Evolutionary conservation across 257 asterid genomes (phyloP).

Genomic region (Ophiorrhiza pumila): DNA sequence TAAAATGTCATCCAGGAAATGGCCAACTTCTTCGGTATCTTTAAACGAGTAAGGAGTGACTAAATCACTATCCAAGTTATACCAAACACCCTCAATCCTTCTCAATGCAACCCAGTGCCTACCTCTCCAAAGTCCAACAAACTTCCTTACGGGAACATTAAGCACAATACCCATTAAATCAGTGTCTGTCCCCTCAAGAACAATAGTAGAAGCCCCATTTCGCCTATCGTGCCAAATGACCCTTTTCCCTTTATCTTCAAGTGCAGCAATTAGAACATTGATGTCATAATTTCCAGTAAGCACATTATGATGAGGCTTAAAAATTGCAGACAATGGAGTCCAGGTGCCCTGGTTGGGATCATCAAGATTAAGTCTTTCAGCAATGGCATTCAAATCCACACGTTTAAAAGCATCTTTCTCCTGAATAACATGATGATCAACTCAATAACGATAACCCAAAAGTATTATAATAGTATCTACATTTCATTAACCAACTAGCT

Average conservation of each 20-base stretch:
- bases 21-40: conserved; percentile 39
- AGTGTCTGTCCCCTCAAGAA: conserved; percentile 44
- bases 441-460: not conserved
- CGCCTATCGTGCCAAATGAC: conserved; percentile 84
- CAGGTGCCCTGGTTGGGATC: conserved; percentile 62
- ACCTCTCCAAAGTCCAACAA: conserved; percentile 62
- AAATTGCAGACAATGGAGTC: conserved; percentile 61
- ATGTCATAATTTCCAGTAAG: conserved; percentile 84
- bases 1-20: conserved; percentile 44
- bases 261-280: conserved; percentile 73
- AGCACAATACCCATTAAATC: conserved; percentile 61
- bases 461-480: not conserved
- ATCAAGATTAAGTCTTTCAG: conserved; percentile 58
- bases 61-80: conserved; percentile 82
- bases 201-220: conserved; percentile 51
- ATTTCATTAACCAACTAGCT: not conserved
- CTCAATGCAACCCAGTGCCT: conserved; percentile 82
- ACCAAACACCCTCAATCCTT: conserved; percentile 59
- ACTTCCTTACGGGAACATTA: conserved; percentile 65
- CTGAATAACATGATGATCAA: conserved; percentile 36
- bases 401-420: conserved; percentile 73
- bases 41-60: conserved; percentile 46
- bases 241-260: conserved; percentile 63
- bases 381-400: conserved; percentile 49
- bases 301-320: conserved; percentile 76